A percentile compares a stretch with the other conserved stretches of the same genome.
Evolutionary conservation across 2,329 filamentous ascomycete species (phyloP).

Genomic region (Parascedosporium putredinis): DNA sequence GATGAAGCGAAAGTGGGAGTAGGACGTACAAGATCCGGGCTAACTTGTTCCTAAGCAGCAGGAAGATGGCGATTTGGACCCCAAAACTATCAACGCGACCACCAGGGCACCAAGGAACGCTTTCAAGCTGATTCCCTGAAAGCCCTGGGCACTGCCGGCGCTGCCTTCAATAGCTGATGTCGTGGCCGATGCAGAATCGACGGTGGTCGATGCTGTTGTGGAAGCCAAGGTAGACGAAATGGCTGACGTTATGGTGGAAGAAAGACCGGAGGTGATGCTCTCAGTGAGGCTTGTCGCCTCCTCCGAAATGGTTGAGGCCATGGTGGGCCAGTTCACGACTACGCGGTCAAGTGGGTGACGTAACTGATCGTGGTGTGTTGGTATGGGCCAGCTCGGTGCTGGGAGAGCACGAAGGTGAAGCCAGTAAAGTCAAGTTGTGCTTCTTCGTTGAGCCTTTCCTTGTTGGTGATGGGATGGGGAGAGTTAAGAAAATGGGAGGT

Average conservation of each 20-base stretch:
- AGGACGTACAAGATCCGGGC: constrained; percentile 67
- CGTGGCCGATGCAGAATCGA: not conserved
- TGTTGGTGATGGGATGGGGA: not conserved
- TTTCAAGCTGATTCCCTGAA: constrained; percentile 33
- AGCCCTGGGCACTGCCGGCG: constrained; percentile 14
- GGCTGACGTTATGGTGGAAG: not conserved
- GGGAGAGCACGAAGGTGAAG: not conserved
- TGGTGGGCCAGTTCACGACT: not conserved
- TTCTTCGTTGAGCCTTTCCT: not conserved
- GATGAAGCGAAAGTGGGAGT: constrained; percentile 5
- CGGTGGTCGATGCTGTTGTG: constrained; percentile 8
- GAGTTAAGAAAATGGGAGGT: not conserved
- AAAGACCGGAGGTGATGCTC: not conserved
- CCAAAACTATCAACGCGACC: constrained; percentile 53
- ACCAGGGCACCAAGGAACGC: constrained; percentile 57
- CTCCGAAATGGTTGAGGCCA: not conserved
- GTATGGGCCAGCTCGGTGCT: not conserved
- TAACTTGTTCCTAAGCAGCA: constrained; percentile 66
- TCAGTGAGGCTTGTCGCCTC: not conserved
- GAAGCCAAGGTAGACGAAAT: constrained; percentile 7
- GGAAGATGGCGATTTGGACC: constrained; percentile 58
- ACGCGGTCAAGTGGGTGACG: not conserved
- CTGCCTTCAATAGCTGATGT: constrained; percentile 2
- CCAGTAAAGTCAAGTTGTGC: not conserved
- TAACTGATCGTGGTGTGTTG: not conserved